Base-by-base conservation (phyloP, 176 grass and related monocot genomes). In the Aegilops tauschii region DNA sequence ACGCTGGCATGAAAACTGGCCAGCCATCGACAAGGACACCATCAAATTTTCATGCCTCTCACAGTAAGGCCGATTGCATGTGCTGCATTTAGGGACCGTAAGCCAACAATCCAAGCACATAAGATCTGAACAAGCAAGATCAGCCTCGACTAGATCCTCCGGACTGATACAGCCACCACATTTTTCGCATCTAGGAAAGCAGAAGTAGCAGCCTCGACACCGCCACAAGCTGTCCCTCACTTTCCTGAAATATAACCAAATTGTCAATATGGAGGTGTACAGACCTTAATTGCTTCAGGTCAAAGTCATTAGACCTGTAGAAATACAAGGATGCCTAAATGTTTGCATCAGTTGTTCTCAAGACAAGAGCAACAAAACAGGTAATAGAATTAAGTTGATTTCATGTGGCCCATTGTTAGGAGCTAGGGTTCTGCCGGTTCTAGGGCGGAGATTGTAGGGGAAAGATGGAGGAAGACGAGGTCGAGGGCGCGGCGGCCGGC, bases 61-160 rank as follows among this genome's bases (percentile, higher is more conserved):
- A 50, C 97, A 99, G 59, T 94, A 96, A 40, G 97, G 97, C 45
- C 89, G 82, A 71, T 96, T 99, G 80, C 97, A 99, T 30, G 82
- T 88, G 69, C 88, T 81, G 36, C 97, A 99, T 84, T 96, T 99
- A 1, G 87, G 89, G 66, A 87, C 87, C 83, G 72, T 82, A 76
- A 99, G 90, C 94, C 94, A 99, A 78, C 97, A 99, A 4, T 94
- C 65, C 39, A 80, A 70, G 85, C 94, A 94, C 67, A 99, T 67
- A 65, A 96, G 91, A 82, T 99, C 94, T 9, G 91, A 93, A 73
- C 94, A 93, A 14, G 82, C 92, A 23, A 88, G 84, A 50, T 86
- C 85, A 82, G 66, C 79, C 30, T 90, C 87, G 7, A 44, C 18
- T 5, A 84, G 61, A 84, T 96, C 85, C 18, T 94, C 88, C 39